phyloP scores from a whole-genome alignment of 2,329 filamentous ascomycete species.

The Calonectria hawksworthii region DNA sequence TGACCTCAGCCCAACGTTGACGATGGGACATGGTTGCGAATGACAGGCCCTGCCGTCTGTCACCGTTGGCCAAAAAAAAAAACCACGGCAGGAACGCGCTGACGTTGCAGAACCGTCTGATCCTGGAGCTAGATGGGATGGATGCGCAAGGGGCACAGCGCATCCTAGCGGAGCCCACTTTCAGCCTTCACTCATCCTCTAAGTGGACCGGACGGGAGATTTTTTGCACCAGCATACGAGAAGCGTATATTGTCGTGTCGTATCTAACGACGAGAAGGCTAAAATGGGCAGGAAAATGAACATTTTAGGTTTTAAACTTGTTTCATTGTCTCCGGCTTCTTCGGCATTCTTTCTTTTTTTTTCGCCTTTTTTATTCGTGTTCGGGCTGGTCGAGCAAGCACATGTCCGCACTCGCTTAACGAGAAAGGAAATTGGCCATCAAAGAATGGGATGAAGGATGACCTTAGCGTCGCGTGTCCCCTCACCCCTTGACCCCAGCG shows the following conservation, averaged over 20 bases:
- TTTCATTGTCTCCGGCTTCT: neutral
- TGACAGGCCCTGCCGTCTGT: neutral
- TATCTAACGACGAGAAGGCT: neutral
- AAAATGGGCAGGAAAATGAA: neutral
- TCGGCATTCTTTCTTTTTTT: neutral
- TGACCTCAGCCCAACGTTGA: neutral
- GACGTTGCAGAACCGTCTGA: neutral
- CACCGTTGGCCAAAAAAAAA: neutral
- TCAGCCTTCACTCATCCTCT: neutral
- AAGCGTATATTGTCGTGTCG: neutral
- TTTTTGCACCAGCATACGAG: neutral
- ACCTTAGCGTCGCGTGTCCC: neutral
- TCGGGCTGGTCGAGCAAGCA: neutral
- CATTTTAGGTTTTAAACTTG: neutral
- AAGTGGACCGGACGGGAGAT: neutral
- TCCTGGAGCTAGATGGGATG: neutral
- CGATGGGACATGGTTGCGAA: neutral
- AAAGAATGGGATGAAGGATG: neutral
- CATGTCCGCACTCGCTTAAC: neutral
- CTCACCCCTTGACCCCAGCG: neutral
- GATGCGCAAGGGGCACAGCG: neutral
- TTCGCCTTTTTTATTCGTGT: neutral
- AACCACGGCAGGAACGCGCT: neutral
- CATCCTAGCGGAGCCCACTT: neutral
- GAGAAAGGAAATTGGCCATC: neutral